phyloP scores from a whole-genome alignment of 1,284 basidiomycete genomes.

The Ganoderma meredithae region DNA sequence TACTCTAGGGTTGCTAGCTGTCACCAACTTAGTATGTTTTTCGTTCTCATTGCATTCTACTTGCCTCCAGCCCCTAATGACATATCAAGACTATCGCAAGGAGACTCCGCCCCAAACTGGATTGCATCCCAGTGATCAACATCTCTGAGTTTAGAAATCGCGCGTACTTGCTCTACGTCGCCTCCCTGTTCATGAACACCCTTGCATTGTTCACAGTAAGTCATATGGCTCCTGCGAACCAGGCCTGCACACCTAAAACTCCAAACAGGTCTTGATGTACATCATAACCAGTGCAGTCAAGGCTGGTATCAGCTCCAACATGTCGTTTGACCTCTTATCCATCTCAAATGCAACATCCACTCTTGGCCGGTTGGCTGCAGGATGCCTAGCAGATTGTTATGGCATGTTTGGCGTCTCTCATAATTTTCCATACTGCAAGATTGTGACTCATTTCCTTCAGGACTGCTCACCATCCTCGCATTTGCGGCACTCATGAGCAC shows the following conservation, averaged over 20 bases:
- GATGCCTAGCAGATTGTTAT: conserved; percentile 47
- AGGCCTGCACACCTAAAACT: not conserved
- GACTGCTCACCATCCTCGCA: conserved; percentile 60
- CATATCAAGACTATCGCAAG: conserved; percentile 1
- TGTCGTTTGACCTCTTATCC: conserved; percentile 53
- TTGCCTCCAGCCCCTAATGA: not conserved
- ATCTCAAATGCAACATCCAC: conserved; percentile 52
- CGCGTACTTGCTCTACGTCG: not conserved
- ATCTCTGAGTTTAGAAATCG: not conserved
- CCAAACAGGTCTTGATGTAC: not conserved
- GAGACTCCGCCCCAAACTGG: not conserved
- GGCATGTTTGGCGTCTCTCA: conserved; percentile 34
- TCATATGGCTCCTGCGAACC: not conserved
- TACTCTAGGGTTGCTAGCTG: conserved; percentile 48
- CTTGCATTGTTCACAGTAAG: not conserved
- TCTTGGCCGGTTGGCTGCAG: conserved; percentile 49
- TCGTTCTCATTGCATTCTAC: not conserved
- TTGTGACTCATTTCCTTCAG: conserved; percentile 36
- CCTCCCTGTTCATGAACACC: not conserved
- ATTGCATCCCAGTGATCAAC: not conserved
- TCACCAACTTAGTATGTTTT: conserved; percentile 48
- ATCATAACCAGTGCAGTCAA: conserved; percentile 11
- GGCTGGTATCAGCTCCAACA: conserved; percentile 43
- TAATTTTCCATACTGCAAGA: too few species aligned
- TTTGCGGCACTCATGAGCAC: conserved; percentile 55